Evolutionary conservation across 139 green algal genomes (phyloP), one percentile per base, ranked within the genome.

Genomic region (Desmodesmus armatus): DNA sequence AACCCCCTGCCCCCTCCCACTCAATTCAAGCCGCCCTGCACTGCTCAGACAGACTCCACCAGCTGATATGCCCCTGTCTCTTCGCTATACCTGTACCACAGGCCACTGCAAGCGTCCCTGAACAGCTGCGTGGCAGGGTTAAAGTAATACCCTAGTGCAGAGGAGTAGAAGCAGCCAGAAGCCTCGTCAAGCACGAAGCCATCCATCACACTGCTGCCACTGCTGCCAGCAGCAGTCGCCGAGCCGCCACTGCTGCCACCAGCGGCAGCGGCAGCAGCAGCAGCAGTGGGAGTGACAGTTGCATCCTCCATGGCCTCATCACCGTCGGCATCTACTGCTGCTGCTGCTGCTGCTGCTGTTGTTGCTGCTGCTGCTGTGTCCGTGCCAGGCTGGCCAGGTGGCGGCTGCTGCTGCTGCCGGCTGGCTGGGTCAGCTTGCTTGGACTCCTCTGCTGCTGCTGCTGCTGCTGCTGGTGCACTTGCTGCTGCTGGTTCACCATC

Each of bases 61-160:
- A 80, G n/a, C 25, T 60, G 44, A 39, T 82, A 82, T 27, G 60
- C 76, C 17, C 78, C 78, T 3, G 33, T 41, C 23, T 91, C 69
- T 2, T 76, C 76, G 2, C 43, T 53, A 15, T 82, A 88, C 29
- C 21, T 65, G 43, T 85, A 93, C 91, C 91, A 94, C 15, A 78
- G 82, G 17, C 91, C 91, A 27, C 65, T 87, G 19, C 85, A 55
- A 7, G 91, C 89, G 70, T 94, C 91, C 1, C 89, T 89, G 91
- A 90, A 94, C 71, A 94, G 80, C 3, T 77, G 44, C 17, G 60
- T 83, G 5, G 35, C 37, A 5, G 78, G 33, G 51, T 94, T 89
- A 72, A 77, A 94, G 60, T 89, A 93, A n/a, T 72, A 87, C 3
- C 91, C 91, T 33, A 90, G 23, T 7, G 58, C 51, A 4, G 62